These are phyloP conservation scores for Cryphonectria carpinicola DNA, from an alignment of 2,329 filamentous ascomycete species.

Conservation along the genomic window DNA sequence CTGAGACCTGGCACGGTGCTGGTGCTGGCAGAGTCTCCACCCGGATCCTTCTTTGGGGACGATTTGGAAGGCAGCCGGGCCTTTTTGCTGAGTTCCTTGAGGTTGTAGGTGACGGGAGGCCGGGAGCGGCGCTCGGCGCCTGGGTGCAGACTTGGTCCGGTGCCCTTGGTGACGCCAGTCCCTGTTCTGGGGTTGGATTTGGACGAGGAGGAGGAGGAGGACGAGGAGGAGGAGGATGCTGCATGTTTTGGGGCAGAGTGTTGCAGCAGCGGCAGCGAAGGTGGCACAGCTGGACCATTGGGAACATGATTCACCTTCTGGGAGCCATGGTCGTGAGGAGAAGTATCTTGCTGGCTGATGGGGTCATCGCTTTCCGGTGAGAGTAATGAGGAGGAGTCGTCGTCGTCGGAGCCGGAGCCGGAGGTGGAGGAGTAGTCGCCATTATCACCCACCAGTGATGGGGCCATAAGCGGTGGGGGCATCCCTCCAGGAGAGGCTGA, in stretches of 20 bases:
- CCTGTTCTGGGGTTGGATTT: neutral
- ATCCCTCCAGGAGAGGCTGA: neutral
- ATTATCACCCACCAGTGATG: neutral
- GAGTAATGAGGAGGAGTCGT: neutral
- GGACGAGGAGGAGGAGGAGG: neutral
- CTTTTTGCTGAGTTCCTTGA: slow-evolving; percentile 12
- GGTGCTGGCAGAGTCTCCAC: neutral
- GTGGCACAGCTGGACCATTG: neutral
- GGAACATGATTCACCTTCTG: no score
- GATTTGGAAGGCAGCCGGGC: neutral
- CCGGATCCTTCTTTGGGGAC: neutral
- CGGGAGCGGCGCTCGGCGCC: neutral
- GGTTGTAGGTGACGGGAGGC: slow-evolving; percentile 15
- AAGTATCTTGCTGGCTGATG: neutral
- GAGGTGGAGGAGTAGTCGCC: neutral
- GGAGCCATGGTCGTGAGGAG: no score
- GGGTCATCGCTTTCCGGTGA: neutral
- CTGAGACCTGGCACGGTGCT: no score
- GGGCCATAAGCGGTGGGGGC: neutral
- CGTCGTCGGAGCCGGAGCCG: no score
- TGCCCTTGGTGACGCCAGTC: neutral
- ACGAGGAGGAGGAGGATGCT: neutral
- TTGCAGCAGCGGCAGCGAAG: neutral
- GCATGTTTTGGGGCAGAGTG: neutral
- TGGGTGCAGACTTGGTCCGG: neutral